phyloP scores from a whole-genome alignment of 2,329 filamentous ascomycete species.

The Colletotrichum cuscutae region DNA sequence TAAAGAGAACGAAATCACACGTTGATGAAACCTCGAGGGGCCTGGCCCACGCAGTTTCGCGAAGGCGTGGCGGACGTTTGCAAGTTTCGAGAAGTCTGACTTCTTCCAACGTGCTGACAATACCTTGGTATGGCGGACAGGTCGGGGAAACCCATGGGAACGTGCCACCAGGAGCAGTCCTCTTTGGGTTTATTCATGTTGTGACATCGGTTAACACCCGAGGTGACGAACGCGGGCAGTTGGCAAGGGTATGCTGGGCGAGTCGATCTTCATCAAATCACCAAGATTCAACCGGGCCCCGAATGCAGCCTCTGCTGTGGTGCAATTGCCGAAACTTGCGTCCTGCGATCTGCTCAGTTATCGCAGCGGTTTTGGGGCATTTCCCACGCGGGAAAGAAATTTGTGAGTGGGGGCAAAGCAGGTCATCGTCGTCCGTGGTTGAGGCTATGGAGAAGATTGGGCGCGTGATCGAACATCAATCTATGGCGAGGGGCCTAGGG shows the following conservation, averaged over 20 bases:
- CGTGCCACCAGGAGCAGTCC: neutral
- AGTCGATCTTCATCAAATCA: slow-evolving; percentile 1
- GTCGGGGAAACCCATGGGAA: neutral
- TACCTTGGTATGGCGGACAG: neutral
- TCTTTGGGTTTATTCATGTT: slow-evolving; percentile 7
- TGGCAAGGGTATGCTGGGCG: slow-evolving; percentile 17
- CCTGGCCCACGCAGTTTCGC: neutral
- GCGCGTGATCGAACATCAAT: slow-evolving; percentile 5
- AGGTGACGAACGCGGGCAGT: neutral
- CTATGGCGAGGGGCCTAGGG: slow-evolving; percentile 19
- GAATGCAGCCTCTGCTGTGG: neutral
- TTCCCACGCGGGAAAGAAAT: neutral
- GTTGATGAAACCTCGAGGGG: slow-evolving; percentile 13
- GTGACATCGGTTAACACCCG: slow-evolving; percentile 30
- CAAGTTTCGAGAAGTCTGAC: neutral
- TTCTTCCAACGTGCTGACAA: neutral
- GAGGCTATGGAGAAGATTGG: slow-evolving; percentile 16
- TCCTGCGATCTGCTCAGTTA: neutral
- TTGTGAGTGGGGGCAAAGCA: neutral
- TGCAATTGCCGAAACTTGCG: slow-evolving; percentile 1
- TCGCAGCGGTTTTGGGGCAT: slow-evolving; percentile 5
- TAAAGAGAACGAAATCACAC: slow-evolving; percentile 4
- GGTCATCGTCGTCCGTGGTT: slow-evolving; percentile 5
- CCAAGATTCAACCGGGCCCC: neutral
- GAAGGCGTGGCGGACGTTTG: neutral